Percentiles rank a stretch among this genome's conserved stretches.
phyloP scores from a whole-genome alignment of 257 asterid species.

The Ligustrum vulgare region DNA sequence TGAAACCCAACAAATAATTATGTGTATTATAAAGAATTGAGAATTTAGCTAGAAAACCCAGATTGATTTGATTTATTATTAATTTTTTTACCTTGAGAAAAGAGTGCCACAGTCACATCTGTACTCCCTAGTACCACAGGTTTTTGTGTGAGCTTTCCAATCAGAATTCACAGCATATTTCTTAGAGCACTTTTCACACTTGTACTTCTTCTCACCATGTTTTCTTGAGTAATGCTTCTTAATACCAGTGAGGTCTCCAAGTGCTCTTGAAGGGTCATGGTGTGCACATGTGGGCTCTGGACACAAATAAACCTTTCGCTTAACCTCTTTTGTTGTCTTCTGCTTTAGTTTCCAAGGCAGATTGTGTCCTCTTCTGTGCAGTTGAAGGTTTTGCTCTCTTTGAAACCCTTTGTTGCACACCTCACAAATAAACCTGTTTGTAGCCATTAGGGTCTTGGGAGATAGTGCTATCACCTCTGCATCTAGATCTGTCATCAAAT shows the following conservation, averaged over 20 bases:
- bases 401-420: constrained; percentile 88
- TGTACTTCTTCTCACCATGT: constrained; percentile 75
- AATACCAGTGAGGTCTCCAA: constrained; percentile 89
- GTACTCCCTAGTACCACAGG: constrained; percentile 76
- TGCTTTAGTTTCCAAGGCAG: constrained; percentile 77
- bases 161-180: constrained; percentile 83
- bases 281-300: constrained; percentile 81
- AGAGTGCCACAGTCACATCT: constrained; percentile 82
- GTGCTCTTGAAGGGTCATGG: constrained; percentile 77
- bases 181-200: constrained; percentile 83
- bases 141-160: constrained; percentile 80
- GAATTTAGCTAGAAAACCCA: not conserved
- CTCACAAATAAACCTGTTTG: constrained; percentile 74
- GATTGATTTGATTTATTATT: not conserved
- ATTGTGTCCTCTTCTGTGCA: constrained; percentile 80
- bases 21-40: not conserved
- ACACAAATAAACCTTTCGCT: constrained; percentile 67
- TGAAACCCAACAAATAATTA: not conserved
- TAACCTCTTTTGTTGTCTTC: constrained; percentile 57
- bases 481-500: constrained; percentile 54
- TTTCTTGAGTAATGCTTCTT: constrained; percentile 73
- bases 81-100: constrained; percentile 55
- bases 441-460: constrained; percentile 80
- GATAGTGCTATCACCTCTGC: constrained; percentile 77
- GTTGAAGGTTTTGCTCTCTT: constrained; percentile 82